Conservation (phyloP, 495 filamentous ascomycete species). For the Penicillium malachiteum region DNA sequence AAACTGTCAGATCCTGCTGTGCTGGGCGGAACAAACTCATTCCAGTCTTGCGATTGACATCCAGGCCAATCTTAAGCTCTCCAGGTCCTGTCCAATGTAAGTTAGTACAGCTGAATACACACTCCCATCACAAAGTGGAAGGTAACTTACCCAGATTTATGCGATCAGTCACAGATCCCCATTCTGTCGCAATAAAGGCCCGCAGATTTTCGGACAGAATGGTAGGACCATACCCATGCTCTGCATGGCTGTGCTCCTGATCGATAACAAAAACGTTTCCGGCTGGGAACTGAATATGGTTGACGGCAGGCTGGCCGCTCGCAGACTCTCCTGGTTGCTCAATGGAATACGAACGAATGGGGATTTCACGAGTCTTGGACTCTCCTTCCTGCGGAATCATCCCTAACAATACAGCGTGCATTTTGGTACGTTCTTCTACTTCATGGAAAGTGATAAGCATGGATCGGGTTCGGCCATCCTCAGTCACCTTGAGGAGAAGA, state of each 20-base stretch:
- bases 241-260: slow-evolving; percentile 38
- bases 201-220: slow-evolving; percentile 70
- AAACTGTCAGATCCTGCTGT: slow-evolving; percentile 67
- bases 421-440: slow-evolving; percentile 58
- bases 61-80: slow-evolving; percentile 63
- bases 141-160: slow-evolving; percentile 59
- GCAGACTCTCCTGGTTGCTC: slow-evolving; percentile 49
- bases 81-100: slow-evolving; percentile 52
- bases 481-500: slow-evolving; percentile 66
- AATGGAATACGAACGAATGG: slow-evolving; percentile 60
- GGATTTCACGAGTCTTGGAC: slow-evolving; percentile 58
- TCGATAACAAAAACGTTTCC: slow-evolving; percentile 54
- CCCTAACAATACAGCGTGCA: slow-evolving; percentile 71
- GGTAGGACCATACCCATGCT: slow-evolving; percentile 51
- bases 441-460: slow-evolving; percentile 76
- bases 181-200: slow-evolving; percentile 62
- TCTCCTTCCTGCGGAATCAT: slow-evolving; percentile 60
- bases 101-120: too few species aligned
- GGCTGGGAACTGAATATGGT: slow-evolving; percentile 41
- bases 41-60: slow-evolving; percentile 56
- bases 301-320: slow-evolving; percentile 28
- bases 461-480: slow-evolving; percentile 60
- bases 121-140: background rate
- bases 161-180: slow-evolving; percentile 70
- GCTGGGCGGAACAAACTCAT: slow-evolving; percentile 62